Evolutionary conservation across 441 rosid genomes (phyloP), one percentile per base, ranked within the genome.

Genomic region (Adansonia rubrostipa): DNA sequence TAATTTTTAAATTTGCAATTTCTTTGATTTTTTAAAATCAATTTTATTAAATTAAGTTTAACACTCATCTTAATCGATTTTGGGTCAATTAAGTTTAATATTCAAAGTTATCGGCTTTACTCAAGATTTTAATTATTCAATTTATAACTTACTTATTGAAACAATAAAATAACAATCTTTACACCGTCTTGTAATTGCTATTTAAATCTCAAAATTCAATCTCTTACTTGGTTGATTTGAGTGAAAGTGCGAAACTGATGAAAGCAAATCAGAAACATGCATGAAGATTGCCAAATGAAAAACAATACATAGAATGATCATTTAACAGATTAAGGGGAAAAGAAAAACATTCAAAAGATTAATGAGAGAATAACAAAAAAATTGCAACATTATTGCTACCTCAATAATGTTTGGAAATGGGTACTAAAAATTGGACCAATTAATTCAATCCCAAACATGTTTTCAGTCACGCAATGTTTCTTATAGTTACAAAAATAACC

Each of bases 401-500:
- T 58, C 42, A 8, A 61, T 61, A 15, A 60, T 60, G 64, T 9
- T 61, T 62, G 66, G 66, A 62, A 36, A 36, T 28, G 44, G 67
- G 44, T 28, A 4, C 44, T 17, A 62, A 28, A 9, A 28, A 61
- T 1, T 62, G 28, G 4, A 28, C 17, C 17, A 28, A 28, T 28
- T 57, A 19, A 17, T 57, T 24, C 33, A 58, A 45, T 40, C 28
- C 4, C 44, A 5, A 1, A 62, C 1, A 5, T 28, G 19, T 5
- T 56, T 17, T 36, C 5, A 4, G 5, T 36, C 5, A 4, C 40
- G 5, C 5, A 2, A 4, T 4, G 2, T 36, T 36, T 36, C 3
- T 36, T 4, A 36, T 4, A 36, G 5, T 36, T 36, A 4, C 40
- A 4, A 4, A 36, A 2, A 4, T 36, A 36, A 36, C 40, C 4